A percentile compares a stretch with the other conserved stretches of the same genome.
Evolutionary conservation across 2,329 filamentous ascomycete genomes (phyloP).

Genomic region (Paracoccidioides lutzii): DNA sequence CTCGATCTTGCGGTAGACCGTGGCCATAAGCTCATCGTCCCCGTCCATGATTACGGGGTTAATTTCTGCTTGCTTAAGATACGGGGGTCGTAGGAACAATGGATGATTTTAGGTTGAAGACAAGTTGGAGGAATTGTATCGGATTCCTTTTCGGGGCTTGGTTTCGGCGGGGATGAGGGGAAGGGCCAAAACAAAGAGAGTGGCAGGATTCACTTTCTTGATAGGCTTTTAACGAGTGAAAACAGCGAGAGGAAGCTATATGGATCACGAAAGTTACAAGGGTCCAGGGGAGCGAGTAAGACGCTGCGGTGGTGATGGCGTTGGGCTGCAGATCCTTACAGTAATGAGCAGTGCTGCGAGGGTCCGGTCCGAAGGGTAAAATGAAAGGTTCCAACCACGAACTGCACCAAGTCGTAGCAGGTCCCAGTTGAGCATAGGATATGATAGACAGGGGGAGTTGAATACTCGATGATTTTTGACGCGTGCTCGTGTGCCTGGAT

Average conservation of each 20-base stretch:
- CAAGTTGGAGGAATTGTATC: background rate
- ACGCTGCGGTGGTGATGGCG: no score
- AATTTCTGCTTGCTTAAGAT: background rate
- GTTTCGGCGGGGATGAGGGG: background rate
- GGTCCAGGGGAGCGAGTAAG: no score
- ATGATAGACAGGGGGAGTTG: background rate
- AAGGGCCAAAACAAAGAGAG: background rate
- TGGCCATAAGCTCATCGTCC: slow-evolving; percentile 53
- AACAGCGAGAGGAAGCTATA: no score
- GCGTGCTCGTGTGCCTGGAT: background rate
- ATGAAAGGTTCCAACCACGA: background rate
- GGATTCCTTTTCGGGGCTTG: background rate
- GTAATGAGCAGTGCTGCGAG: background rate
- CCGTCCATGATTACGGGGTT: slow-evolving; percentile 37
- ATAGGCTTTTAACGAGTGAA: background rate
- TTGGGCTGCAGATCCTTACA: slow-evolving; percentile 2
- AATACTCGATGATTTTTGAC: background rate
- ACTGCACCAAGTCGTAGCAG: background rate
- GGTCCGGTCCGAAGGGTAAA: background rate
- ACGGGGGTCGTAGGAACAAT: background rate
- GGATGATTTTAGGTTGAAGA: background rate
- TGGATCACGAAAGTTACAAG: background rate
- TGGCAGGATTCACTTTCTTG: background rate
- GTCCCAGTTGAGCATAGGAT: background rate
- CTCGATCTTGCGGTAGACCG: slow-evolving; percentile 94